Base-by-base conservation (phyloP, 225 moss, liverwort and hornwort genomes). In the Ulota crispa region DNA sequence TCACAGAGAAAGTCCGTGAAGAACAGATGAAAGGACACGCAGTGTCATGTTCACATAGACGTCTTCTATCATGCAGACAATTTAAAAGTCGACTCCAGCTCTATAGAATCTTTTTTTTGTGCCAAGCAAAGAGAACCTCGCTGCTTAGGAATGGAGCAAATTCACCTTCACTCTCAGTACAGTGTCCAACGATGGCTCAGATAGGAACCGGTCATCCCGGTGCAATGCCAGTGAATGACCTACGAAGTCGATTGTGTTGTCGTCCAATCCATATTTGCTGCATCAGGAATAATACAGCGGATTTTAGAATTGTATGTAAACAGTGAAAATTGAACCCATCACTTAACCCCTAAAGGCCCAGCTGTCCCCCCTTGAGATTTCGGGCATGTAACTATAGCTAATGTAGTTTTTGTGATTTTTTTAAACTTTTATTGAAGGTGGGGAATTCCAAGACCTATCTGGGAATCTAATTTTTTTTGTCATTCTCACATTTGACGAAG, bases 211-310 rank as follows among this genome's bases (percentile, higher is more conserved):
- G 76, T 92, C 94, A 85, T 91, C 91, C 13, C 88, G 85, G 76
- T 92, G 92, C 68, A 94, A 76, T 42, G 94, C 96, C 80, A 91
- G 78, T n/a, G 90, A 88, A 83, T 94, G 93, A 42, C 94, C 92
- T 52, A 93, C 84, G 72, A 94, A 92, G 70, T 93, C 90, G 68
- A 94, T 93, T 31, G 93, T 94, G 62, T 91, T 96, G 37, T 84
- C 92, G 66, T 93, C 93, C 23, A 94, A 55, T 62, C 91, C 92
- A 78, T 82, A 92, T 77, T 90, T 93, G 76, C 88, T 93, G 93
- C 73, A 59, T 30, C 15, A 74, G 60, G 30, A 84, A 84, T 63
- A 43, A 64, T 18, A 42, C 18, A 42, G 4, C 14, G 6, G 60
- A n/a, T 16, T 66, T 59, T 34, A 72, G 37, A 67, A 60, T 50